phyloP scores from a whole-genome alignment of 1,284 basidiomycete genomes.

The Ustilago sp. region DNA sequence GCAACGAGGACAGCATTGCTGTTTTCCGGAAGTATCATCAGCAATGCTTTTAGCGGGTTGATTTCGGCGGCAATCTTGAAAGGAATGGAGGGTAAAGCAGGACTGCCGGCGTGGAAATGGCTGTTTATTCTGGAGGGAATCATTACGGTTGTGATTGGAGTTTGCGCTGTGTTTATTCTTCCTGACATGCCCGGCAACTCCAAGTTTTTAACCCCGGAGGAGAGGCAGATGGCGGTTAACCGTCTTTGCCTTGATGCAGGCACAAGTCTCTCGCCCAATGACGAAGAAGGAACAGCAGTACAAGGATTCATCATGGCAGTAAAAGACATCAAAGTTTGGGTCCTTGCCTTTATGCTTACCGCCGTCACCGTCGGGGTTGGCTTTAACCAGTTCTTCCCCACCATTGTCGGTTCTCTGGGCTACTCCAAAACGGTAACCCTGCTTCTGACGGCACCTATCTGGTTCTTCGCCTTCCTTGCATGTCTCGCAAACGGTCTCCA shows the following conservation, averaged over 20 bases:
- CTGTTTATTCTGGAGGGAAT: constrained; percentile 60
- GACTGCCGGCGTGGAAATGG: constrained; percentile 56
- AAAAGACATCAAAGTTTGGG: constrained; percentile 53
- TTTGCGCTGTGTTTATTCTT: constrained; percentile 39
- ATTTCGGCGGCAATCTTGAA: constrained; percentile 53
- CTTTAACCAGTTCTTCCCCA: constrained; percentile 68
- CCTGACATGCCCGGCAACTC: constrained; percentile 60
- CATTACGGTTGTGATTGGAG: constrained; percentile 45
- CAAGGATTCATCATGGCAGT: constrained; percentile 51
- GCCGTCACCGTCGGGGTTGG: constrained; percentile 32
- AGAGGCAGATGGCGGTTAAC: constrained; percentile 48
- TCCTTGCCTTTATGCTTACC: constrained; percentile 55
- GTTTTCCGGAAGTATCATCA: constrained; percentile 61
- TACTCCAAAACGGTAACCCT: constrained; percentile 52
- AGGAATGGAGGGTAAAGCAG: constrained; percentile 40
- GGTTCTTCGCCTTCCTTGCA: constrained; percentile 57
- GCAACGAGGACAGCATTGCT: constrained; percentile 67
- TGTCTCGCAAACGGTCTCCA: constrained; percentile 58
- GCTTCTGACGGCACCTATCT: constrained; percentile 55
- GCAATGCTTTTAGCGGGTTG: constrained; percentile 62
- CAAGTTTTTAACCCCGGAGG: constrained; percentile 41
- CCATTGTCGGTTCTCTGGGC: constrained; percentile 52
- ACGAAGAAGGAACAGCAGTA: constrained; percentile 72
- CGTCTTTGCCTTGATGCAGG: constrained; percentile 73
- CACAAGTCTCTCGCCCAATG: constrained; percentile 73